A percentile compares a stretch with the other conserved stretches of the same genome.
These are phyloP conservation scores for Caloboletus inedulis DNA, from an alignment of 1,284 basidiomycete species.

Conservation along the genomic window DNA sequence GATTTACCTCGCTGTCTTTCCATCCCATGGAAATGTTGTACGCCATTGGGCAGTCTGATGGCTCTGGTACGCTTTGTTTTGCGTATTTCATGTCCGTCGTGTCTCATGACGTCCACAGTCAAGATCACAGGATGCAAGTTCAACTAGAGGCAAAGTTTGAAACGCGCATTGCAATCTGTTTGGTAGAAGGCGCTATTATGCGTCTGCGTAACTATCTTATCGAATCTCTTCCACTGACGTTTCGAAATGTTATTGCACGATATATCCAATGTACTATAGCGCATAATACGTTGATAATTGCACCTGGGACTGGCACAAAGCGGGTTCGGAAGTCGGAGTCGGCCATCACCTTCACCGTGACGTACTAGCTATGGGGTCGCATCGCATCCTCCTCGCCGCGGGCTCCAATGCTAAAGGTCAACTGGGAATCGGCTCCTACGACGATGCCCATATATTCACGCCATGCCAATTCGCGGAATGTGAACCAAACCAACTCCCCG, in stretches of 20 bases:
- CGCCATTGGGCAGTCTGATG: slow-evolving; percentile 69
- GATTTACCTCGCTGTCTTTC: slow-evolving; percentile 64
- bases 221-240: slow-evolving; percentile 7
- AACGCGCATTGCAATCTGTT: neutral
- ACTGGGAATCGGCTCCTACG: slow-evolving; percentile 27
- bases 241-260: slow-evolving; percentile 7
- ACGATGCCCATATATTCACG: slow-evolving; percentile 28
- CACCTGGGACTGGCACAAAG: too few relatives aligned
- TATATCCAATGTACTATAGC: slow-evolving; percentile 23
- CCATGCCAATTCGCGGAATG: slow-evolving; percentile 24
- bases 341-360: neutral
- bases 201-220: slow-evolving; percentile 9
- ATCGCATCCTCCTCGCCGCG: slow-evolving; percentile 22
- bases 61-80: slow-evolving; percentile 51
- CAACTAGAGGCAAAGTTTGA: slow-evolving; percentile 6
- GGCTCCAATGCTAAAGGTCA: slow-evolving; percentile 36
- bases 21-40: slow-evolving; percentile 82
- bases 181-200: neutral
- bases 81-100: neutral
- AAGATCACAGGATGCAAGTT: slow-evolving; percentile 47
- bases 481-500: slow-evolving; percentile 11
- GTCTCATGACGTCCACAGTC: slow-evolving; percentile 32
- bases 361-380: neutral
- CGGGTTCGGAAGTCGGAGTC: neutral
- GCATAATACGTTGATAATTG: slow-evolving; percentile 2